Conservation (phyloP, 2,329 filamentous ascomycete species). For the Fusarium sp. region DNA sequence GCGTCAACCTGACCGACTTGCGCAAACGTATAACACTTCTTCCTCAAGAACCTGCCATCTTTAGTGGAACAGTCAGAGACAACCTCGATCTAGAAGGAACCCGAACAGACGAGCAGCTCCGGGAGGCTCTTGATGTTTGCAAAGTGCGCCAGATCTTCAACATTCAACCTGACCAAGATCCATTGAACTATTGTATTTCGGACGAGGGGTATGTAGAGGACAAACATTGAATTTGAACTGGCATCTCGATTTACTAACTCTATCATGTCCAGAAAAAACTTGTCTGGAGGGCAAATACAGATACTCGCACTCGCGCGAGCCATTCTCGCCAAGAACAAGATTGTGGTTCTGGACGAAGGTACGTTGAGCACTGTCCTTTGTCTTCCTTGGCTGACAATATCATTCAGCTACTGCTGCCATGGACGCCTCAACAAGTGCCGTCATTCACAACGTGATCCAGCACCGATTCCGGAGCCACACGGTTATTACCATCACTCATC, state of each 20-base stretch:
- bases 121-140: not conserved
- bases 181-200: not conserved
- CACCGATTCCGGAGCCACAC: not conserved
- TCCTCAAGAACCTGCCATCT: not conserved
- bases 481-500: not conserved
- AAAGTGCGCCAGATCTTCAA: not conserved
- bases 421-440: not conserved
- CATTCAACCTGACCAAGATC: not conserved
- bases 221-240: no score
- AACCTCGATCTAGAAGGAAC: not conserved
- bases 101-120: not conserved
- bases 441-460: not conserved
- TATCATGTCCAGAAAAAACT: not conserved
- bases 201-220: not conserved
- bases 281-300: not conserved
- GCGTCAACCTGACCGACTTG: not conserved
- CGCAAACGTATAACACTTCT: not conserved
- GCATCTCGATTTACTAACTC: not conserved
- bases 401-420: not conserved
- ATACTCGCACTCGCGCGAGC: not conserved
- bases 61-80: not conserved
- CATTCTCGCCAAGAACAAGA: not conserved
- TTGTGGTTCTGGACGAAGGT: not conserved
- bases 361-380: no score
- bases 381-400: not conserved